A percentile compares a stretch with the other conserved stretches of the same genome.
Evolutionary conservation across 805 yeast genomes (phyloP).

Genomic region (Yarrowia divulgata): DNA sequence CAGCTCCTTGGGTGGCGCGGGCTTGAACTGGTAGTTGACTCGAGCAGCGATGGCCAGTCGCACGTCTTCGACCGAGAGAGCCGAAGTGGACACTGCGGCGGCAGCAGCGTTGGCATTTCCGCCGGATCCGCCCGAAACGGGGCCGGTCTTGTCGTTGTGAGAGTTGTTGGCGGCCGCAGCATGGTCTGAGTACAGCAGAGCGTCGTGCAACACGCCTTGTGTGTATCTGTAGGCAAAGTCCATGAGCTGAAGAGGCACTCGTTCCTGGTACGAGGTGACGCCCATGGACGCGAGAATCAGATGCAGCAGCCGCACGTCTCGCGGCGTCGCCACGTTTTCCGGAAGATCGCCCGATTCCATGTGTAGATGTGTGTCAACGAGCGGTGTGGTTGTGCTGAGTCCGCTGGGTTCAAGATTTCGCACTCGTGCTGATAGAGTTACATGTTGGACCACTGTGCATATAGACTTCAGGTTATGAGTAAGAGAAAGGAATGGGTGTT

Average conservation of each 20-base stretch:
- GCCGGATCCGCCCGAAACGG: constrained; percentile 33
- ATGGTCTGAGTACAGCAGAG: constrained; percentile 87
- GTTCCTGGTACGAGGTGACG: constrained; percentile 90
- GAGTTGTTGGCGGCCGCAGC: constrained; percentile 45
- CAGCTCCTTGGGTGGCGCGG: constrained; percentile 92
- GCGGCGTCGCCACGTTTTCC: constrained; percentile 56
- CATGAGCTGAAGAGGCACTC: constrained; percentile 94
- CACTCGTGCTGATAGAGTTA: constrained; percentile 1
- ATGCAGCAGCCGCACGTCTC: constrained; percentile 91
- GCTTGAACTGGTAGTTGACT: constrained; percentile 95
- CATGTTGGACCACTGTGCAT: neutral
- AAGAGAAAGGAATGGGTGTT: neutral
- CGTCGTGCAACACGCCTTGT: constrained; percentile 84
- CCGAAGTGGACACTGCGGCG: constrained; percentile 27
- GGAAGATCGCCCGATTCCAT: constrained; percentile 41
- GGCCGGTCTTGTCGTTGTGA: constrained; percentile 40
- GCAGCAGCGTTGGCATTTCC: constrained; percentile 36
- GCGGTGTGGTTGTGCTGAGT: no score
- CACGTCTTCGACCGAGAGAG: constrained; percentile 83
- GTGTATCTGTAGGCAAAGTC: constrained; percentile 94
- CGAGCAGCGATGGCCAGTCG: constrained; percentile 92
- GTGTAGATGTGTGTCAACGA: neutral
- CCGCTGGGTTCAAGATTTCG: no score
- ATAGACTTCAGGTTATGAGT: neutral
- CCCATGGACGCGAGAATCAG: constrained; percentile 93